Conservation (phyloP, 371 early-diverging fungal species). For the Umbelopsis sp. region DNA sequence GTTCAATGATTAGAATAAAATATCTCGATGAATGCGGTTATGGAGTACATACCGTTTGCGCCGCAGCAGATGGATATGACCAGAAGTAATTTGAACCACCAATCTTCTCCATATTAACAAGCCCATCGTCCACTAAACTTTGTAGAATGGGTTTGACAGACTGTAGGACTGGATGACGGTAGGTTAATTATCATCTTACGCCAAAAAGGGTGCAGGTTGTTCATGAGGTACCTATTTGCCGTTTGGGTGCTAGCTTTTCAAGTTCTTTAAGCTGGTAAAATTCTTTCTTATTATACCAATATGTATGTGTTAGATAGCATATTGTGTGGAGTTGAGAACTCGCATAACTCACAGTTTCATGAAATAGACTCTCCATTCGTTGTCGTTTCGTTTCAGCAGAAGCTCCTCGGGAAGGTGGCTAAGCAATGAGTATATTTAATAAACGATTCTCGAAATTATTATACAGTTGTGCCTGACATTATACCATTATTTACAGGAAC, state of each 20-base stretch:
- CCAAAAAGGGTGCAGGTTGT: background rate
- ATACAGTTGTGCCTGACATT: background rate
- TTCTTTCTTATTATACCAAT: slow-evolving; percentile 46
- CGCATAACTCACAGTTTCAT: slow-evolving; percentile 67
- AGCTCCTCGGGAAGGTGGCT: slow-evolving; percentile 49
- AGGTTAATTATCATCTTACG: background rate
- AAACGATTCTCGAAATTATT: background rate
- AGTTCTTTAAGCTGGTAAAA: slow-evolving; percentile 88
- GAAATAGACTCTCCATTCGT: slow-evolving; percentile 75
- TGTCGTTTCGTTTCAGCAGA: slow-evolving; percentile 83
- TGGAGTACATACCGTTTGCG: slow-evolving; percentile 52
- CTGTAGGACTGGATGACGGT: slow-evolving; percentile 60
- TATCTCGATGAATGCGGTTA: background rate
- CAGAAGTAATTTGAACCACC: slow-evolving; percentile 93
- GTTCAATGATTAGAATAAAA: background rate
- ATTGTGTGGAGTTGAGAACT: slow-evolving; percentile 5
- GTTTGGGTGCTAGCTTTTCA: slow-evolving; percentile 90
- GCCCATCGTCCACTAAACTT: slow-evolving; percentile 86
- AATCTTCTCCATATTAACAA: slow-evolving; percentile 90
- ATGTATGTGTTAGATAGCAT: background rate
- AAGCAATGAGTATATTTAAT: background rate
- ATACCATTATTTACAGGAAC: slow-evolving; percentile 8
- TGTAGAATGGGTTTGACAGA: slow-evolving; percentile 92
- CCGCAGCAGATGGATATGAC: slow-evolving; percentile 85
- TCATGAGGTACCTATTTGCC: slow-evolving; percentile 75